Percentiles rank a stretch among this genome's conserved stretches.
These are phyloP conservation scores for Apostasia shenzhenica DNA, from an alignment of 106 monocot species.

Conservation along the genomic window DNA sequence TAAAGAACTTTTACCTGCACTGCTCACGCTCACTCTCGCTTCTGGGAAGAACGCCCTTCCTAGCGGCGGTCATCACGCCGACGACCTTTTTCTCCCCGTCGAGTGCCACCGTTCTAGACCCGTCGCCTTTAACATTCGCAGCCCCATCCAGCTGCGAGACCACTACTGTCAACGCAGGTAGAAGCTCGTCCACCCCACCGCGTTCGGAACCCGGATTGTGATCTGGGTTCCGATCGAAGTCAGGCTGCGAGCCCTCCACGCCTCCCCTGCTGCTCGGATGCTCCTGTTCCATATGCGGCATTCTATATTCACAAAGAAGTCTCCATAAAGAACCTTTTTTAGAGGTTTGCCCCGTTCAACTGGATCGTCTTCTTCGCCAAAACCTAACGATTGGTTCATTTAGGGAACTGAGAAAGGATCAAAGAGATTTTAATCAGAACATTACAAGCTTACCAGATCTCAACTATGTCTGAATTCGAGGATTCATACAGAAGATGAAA, in stretches of 20 bases:
- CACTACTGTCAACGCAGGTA: constrained; percentile 2
- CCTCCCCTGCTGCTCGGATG: background rate
- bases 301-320: background rate
- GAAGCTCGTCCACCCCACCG: background rate
- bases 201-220: background rate
- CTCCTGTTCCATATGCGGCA: background rate
- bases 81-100: background rate
- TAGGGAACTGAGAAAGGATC: background rate
- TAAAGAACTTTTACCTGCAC: constrained; percentile 14
- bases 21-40: constrained; percentile 25
- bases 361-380: background rate
- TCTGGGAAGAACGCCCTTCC: constrained; percentile 16
- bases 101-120: background rate
- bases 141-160: constrained; percentile 9
- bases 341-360: background rate
- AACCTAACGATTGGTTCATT: background rate
- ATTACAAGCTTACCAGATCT: background rate
- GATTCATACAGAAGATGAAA: background rate
- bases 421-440: background rate
- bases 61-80: constrained; percentile 1
- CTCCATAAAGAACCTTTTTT: background rate
- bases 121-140: constrained; percentile 6
- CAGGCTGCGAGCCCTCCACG: constrained; percentile 1
- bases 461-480: no score
- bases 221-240: background rate